These are phyloP conservation scores for Flueggea neowawraea DNA, from an alignment of 441 rosid species.

Conservation along the genomic window DNA sequence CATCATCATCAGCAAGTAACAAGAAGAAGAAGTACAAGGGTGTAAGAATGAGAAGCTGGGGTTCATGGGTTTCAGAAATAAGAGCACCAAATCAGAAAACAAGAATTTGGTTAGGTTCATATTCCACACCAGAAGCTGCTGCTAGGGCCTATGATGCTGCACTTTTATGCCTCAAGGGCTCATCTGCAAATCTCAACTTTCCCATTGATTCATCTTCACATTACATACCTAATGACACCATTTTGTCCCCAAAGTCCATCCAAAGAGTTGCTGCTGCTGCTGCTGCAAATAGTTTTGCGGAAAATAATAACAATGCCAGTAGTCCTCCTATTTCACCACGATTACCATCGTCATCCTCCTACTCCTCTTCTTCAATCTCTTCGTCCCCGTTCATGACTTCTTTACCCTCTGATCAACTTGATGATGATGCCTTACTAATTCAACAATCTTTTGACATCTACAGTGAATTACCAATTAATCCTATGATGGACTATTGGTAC, in stretches of 20 bases:
- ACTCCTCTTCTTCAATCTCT: conserved; percentile 34
- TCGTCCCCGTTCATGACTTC: conserved; percentile 26
- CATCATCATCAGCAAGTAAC: conserved; percentile 23
- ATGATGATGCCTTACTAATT: conserved; percentile 50
- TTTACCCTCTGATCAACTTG: conserved; percentile 45
- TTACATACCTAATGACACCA: conserved; percentile 12
- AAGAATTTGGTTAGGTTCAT: conserved; percentile 95
- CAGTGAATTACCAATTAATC: conserved; percentile 17
- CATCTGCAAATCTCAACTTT: conserved; percentile 88
- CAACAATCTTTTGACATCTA: conserved; percentile 24
- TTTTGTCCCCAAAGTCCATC: conserved; percentile 83
- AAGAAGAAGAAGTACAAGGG: conserved; percentile 76
- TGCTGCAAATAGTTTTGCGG: background rate
- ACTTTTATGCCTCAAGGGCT: conserved; percentile 82
- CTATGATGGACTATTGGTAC: conserved; percentile 37
- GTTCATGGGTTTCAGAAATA: conserved; percentile 97
- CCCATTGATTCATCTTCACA: conserved; percentile 40
- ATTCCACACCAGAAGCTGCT: conserved; percentile 92
- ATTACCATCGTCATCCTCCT: conserved; percentile 24
- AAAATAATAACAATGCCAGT: conserved; percentile 3
- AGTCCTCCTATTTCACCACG: conserved; percentile 21
- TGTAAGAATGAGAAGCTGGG: conserved; percentile 99
- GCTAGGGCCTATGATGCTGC: conserved; percentile 99
- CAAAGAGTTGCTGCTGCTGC: conserved; percentile 79
- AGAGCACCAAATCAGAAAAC: conserved; percentile 94